Percentiles rank a stretch among this genome's conserved stretches.
phyloP scores from a whole-genome alignment of 768 basidiomycete genomes.

The Suillus bovinus region DNA sequence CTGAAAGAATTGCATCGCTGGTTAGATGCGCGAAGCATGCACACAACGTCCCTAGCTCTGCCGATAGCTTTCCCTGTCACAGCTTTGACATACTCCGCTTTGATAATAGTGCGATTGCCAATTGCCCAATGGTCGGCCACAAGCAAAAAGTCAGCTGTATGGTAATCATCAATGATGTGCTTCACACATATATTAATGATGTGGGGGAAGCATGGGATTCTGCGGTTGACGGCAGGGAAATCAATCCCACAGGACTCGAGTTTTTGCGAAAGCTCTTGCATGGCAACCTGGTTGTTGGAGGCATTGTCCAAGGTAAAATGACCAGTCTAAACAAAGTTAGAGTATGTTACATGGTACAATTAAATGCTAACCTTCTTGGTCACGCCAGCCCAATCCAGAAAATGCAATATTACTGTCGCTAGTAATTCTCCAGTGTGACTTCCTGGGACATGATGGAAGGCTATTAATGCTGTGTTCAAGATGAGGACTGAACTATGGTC shows the following conservation, averaged over 20 bases:
- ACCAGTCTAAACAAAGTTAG: not conserved
- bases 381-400: not conserved
- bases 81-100: not conserved
- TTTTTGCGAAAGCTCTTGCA: not conserved
- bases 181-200: not conserved
- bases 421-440: slow-evolving; percentile 19
- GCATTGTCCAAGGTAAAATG: not conserved
- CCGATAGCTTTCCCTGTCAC: not conserved
- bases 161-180: not conserved
- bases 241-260: not conserved
- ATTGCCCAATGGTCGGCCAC: not conserved
- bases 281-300: not conserved
- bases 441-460: slow-evolving; percentile 17
- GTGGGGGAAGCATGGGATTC: not conserved
- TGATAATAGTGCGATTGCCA: not conserved
- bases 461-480: slow-evolving; percentile 10
- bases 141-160: not conserved
- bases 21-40: not conserved
- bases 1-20: not conserved
- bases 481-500: slow-evolving; percentile 8
- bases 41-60: not conserved
- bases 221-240: not conserved
- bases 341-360: not conserved
- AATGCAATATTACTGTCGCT: not conserved
- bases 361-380: not conserved